Percentiles rank a stretch among this genome's conserved stretches.
These are phyloP conservation scores for Sugiyamaella pinicola DNA, from an alignment of 1,139 yeast species.

Conservation along the genomic window DNA sequence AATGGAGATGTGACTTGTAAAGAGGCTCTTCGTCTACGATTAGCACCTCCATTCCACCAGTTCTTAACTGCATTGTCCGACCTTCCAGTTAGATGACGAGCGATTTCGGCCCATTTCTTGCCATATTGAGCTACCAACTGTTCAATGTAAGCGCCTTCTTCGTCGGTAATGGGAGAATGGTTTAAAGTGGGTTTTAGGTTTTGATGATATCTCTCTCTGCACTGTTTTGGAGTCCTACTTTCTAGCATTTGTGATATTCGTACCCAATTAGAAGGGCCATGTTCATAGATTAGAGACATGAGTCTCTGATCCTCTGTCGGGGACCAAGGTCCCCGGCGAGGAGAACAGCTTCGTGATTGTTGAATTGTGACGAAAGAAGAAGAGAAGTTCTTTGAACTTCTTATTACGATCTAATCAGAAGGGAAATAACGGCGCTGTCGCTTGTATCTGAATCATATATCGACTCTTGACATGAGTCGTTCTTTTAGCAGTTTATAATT, in stretches of 20 bases:
- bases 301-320: constrained; percentile 78
- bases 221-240: constrained; percentile 87
- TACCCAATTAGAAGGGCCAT: constrained; percentile 93
- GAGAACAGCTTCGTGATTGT: constrained; percentile 22
- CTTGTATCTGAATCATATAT: not conserved
- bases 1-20: constrained; percentile 26
- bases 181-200: constrained; percentile 83
- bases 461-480: not conserved
- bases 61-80: constrained; percentile 90
- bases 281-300: constrained; percentile 65
- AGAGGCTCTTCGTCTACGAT: constrained; percentile 65
- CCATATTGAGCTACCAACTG: constrained; percentile 78
- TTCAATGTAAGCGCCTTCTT: constrained; percentile 83
- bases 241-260: constrained; percentile 72
- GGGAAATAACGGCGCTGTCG: no score
- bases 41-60: constrained; percentile 97
- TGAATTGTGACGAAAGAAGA: constrained; percentile 3
- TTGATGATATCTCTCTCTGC: constrained; percentile 90
- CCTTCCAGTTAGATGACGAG: constrained; percentile 82
- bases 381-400: constrained; percentile 2
- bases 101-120: constrained; percentile 93
- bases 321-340: constrained; percentile 76
- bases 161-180: constrained; percentile 78
- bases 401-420: no score
- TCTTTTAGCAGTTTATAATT: not conserved